Percentiles rank a stretch among this genome's conserved stretches.
Conservation (phyloP, 2,329 filamentous ascomycete genomes). For the Epichloe hybrida region DNA sequence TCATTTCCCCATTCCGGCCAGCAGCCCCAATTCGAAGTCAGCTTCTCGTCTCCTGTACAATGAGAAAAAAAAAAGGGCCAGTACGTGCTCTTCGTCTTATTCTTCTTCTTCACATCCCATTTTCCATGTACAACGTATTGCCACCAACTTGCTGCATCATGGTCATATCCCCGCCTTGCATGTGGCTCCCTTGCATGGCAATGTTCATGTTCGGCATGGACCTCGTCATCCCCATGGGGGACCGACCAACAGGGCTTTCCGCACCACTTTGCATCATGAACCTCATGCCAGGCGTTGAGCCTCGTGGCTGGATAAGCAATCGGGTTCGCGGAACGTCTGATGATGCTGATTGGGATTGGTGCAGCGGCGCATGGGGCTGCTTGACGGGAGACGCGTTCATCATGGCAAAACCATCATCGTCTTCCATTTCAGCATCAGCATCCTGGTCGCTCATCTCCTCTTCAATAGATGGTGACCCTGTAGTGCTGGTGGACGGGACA, state of each 20-base stretch:
- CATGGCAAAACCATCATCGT: constrained; percentile 37
- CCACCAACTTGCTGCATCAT: constrained; percentile 33
- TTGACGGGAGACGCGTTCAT: constrained; percentile 30
- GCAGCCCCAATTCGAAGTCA: not conserved
- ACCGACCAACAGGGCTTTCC: constrained; percentile 21
- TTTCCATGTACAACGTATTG: constrained; percentile 40
- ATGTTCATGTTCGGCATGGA: constrained; percentile 34
- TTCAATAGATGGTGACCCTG: constrained; percentile 27
- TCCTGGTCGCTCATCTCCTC: constrained; percentile 23
- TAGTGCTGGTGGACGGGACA: constrained; percentile 19
- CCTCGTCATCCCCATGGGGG: constrained; percentile 27
- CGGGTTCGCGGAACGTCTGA: constrained; percentile 31
- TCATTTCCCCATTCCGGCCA: not conserved
- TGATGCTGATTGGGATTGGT: constrained; percentile 26
- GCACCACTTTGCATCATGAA: constrained; percentile 31
- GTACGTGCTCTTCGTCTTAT: not conserved
- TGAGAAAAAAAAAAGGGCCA: too few species aligned
- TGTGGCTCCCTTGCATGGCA: constrained; percentile 24
- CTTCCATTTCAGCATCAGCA: constrained; percentile 41
- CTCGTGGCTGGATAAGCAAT: constrained; percentile 21
- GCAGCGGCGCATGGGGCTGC: constrained; percentile 22
- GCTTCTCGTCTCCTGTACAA: not conserved
- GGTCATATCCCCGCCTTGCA: constrained; percentile 30
- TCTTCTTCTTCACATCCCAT: not conserved
- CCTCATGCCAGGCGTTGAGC: constrained; percentile 18